Evolutionary conservation across 2,329 filamentous ascomycete species (phyloP), one percentile per base, ranked within the genome.

Genomic region (Colletotrichum acutatum): DNA sequence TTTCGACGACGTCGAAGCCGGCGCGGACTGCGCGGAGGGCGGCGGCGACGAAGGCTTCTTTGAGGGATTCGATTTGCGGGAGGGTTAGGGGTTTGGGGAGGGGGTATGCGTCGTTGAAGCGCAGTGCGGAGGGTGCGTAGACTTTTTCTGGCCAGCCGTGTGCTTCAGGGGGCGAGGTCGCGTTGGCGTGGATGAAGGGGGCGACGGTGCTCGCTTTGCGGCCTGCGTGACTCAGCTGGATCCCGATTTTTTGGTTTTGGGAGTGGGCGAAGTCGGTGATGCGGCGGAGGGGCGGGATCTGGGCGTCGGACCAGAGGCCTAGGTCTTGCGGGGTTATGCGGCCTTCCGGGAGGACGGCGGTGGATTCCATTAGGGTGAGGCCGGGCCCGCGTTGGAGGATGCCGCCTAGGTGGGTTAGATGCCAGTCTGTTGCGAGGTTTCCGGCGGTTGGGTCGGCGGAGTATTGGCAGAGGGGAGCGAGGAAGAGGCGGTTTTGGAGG

Each of bases 191-290:
- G 93, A 94, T 79, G 91, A 92, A 95, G 0, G 88, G 88, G 0
- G 89, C 85, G 7, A 89, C 79, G 1, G 83, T 87, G 77, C 84
- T 86, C 1, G 88, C 89, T 80, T 92, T 92, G 65, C 90, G 85
- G 3, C 94, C 94, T 0, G 93, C 94, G 78, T 97, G 94, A 1
- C 83, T 92, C 3, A 97, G 86, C 82, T 97, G 93, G 66, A 95
- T 90, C 34, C 87, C 92, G 66, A 95, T 90, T 57, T 91, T 88
- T 78, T 93, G 91, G 77, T 84, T 86, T 70, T 89, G 86, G 26
- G 81, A 79, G 76, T 88, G 87, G 1, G 86, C 82, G 68, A 93
- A 93, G 37, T 93, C 90, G 5, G 90, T 86, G 16, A 91, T 85
- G 22, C 84, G 83, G 73, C 83, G 85, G 68, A 92, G 80, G 0